A percentile compares a stretch with the other conserved stretches of the same genome.
These are phyloP conservation scores for Backusella mclennaniae DNA, from an alignment of 192 early-diverging fungal genomes.

Conservation along the genomic window DNA sequence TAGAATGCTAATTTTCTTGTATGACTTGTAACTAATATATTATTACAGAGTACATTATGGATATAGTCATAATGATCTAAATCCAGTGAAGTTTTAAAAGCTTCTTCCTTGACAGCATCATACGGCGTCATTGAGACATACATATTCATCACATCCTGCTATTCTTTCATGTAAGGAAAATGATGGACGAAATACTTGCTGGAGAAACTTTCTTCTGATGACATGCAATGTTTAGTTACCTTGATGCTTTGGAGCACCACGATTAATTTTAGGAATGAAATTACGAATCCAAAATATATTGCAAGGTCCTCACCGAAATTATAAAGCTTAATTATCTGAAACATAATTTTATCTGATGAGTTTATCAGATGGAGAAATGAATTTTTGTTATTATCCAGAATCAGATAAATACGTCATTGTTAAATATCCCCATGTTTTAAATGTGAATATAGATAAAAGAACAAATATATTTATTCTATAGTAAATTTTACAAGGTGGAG, in stretches of 20 bases:
- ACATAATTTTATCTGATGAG: neutral
- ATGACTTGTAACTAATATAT: neutral
- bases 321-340: neutral
- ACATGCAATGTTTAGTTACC: neutral
- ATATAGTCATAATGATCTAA: neutral
- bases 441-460: neutral
- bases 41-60: neutral
- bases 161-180: neutral
- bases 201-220: neutral
- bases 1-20: neutral
- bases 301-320: neutral
- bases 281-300: neutral
- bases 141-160: neutral
- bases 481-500: neutral
- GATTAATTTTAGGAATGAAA: neutral
- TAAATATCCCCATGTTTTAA: neutral
- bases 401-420: neutral
- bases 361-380: neutral
- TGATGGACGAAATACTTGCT: neutral
- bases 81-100: neutral
- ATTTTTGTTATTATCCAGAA: neutral
- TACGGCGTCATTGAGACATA: neutral
- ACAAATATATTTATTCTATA: neutral
- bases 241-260: neutral
- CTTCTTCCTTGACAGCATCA: neutral